Evolutionary conservation across 176 grass and related monocot genomes (phyloP), one percentile per base, ranked within the genome.

Genomic region (Zea luxurians): DNA sequence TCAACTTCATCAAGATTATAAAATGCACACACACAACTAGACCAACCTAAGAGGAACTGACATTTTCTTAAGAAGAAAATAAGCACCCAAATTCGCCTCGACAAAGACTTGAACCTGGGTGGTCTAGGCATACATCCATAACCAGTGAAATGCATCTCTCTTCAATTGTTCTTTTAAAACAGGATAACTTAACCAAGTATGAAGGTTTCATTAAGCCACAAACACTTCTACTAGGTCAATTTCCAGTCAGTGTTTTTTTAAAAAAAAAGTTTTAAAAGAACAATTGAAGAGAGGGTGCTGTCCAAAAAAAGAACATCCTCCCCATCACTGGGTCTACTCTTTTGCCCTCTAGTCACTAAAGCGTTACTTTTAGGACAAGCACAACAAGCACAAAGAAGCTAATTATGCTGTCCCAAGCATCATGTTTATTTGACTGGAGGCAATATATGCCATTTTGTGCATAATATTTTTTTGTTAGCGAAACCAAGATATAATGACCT

Each of bases 121-220:
- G 16, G 16, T 55, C 53, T 55, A 2, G 6, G 17, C 53, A 55
- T 55, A 55, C 52, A 54, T 54, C 15, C 15, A 17, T 0, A 55
- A 4, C 52, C 3, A 11, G 6, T 35, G 66, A 4, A 48, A 48
- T 35, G 5, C 45, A 71, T 8, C 48, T 50, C 12, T 70, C 5
- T 13, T 36, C 12, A 48, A 16, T 12, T 70, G 42, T 46, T 67
- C 8, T 21, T 68, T 43, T 2, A 37, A 40, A 18, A 1, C 44
- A 12, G 44, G n/a, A 58, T 7, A 10, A 46, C 35, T 37, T 66
- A 8, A 75, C 42, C 12, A 48, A 68, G 55, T 55, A 75, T 40
- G 5, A 17, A 83, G 16, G 49, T 16, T 68, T 16, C 40, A 83
- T 75, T 76, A 48, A 83, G 72, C 21, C 49, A 76, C 7, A 41